Conservation (phyloP, 116 monocot species). For the Papilionanthe hybrid region DNA sequence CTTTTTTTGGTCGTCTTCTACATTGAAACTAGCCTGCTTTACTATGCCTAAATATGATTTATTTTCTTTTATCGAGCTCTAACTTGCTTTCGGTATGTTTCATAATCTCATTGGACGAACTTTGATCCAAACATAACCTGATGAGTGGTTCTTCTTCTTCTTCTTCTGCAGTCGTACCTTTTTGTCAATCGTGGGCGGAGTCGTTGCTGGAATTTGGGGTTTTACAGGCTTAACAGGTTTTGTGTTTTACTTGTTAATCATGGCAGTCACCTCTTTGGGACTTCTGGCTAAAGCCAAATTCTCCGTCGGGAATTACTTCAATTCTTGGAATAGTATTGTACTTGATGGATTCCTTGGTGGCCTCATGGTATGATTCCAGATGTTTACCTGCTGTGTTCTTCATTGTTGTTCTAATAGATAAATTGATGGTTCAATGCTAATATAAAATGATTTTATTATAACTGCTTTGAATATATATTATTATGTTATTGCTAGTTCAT, state of each 20-base stretch:
- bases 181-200: slow-evolving; percentile 86
- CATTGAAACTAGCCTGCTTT: not conserved
- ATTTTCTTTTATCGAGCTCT: not conserved
- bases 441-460: not conserved
- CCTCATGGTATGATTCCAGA: slow-evolving; percentile 65
- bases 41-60: not conserved
- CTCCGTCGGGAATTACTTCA: slow-evolving; percentile 63
- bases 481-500: too few relatives aligned
- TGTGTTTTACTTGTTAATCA: slow-evolving; percentile 73
- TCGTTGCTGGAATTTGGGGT: slow-evolving; percentile 92
- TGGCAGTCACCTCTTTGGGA: slow-evolving; percentile 69
- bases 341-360: slow-evolving; percentile 87
- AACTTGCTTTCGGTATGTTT: not conserved
- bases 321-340: slow-evolving; percentile 71
- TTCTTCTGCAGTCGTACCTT: slow-evolving; percentile 77
- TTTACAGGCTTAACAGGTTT: slow-evolving; percentile 79
- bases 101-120: not conserved
- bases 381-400: not conserved
- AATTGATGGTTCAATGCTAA: not conserved
- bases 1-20: not conserved
- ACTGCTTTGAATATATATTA: not conserved
- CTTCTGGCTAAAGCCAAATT: slow-evolving; percentile 79
- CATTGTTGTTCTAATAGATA: not conserved
- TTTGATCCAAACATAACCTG: not conserved
- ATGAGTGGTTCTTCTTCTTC: slow-evolving; percentile 13